Evolutionary conservation across 495 filamentous ascomycete species (phyloP).

Genomic region (Aspergillus sclerotioniger): DNA sequence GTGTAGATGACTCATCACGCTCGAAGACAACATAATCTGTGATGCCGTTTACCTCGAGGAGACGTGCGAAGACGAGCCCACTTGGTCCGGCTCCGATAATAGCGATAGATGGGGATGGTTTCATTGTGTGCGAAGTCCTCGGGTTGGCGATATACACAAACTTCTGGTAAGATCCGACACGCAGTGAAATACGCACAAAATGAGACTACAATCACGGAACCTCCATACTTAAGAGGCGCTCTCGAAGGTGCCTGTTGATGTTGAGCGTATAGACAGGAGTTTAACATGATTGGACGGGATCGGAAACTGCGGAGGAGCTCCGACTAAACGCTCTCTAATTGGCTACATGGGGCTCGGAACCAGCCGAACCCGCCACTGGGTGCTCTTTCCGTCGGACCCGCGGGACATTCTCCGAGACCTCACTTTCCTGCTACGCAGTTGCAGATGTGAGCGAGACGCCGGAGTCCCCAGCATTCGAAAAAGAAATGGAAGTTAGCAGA

Average conservation of each 20-base stretch:
- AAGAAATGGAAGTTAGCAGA: background rate
- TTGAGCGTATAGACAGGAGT: background rate
- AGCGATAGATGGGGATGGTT: conserved; percentile 34
- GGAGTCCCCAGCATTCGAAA: background rate
- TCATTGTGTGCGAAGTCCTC: background rate
- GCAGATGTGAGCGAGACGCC: background rate
- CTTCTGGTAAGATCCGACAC: background rate
- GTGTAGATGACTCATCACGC: conserved; percentile 31
- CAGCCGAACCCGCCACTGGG: background rate
- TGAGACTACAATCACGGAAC: too few species aligned
- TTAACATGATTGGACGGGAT: background rate
- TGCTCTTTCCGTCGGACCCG: background rate
- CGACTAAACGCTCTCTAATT: background rate
- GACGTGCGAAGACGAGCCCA: conserved; percentile 51
- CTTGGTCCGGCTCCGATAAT: conserved; percentile 55
- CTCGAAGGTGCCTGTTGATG: too few species aligned
- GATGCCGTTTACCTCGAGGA: conserved; percentile 46
- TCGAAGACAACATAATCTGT: conserved; percentile 47
- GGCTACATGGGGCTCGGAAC: background rate
- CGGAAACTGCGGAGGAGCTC: background rate
- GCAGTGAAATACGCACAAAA: too few species aligned
- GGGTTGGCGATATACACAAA: background rate
- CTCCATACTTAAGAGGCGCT: too few species aligned
- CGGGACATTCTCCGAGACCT: background rate
- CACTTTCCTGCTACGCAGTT: background rate